phyloP scores from a whole-genome alignment of 2,329 filamentous ascomycete species.

The Cladosporium oxysporum region DNA sequence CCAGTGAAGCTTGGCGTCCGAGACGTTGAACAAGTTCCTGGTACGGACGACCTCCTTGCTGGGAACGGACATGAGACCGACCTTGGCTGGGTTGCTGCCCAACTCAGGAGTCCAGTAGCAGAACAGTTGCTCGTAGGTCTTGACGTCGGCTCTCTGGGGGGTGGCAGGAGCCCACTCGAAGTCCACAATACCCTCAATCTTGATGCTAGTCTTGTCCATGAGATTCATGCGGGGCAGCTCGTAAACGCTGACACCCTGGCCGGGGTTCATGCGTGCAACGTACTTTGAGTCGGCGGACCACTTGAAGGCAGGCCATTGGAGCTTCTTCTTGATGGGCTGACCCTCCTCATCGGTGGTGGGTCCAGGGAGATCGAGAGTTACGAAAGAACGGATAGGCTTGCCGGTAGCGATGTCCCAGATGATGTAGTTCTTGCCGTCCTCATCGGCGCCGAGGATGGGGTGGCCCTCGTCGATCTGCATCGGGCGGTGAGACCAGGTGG shows the following conservation, averaged over 20 bases:
- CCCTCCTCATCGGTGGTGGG: conserved; percentile 62
- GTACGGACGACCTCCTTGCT: conserved; percentile 93
- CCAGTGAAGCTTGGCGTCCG: conserved; percentile 98
- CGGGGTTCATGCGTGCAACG: conserved; percentile 86
- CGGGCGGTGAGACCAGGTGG: conserved; percentile 93
- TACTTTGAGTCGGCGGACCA: conserved; percentile 98
- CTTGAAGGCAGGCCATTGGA: conserved; percentile 98
- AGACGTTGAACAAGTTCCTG: conserved; percentile 96
- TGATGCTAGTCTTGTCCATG: conserved; percentile 87
- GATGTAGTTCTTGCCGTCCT: conserved; percentile 99
- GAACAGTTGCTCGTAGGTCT: conserved; percentile 91
- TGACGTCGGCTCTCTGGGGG: conserved; percentile 78
- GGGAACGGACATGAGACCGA: conserved; percentile 92
- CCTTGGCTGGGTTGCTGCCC: conserved; percentile 95
- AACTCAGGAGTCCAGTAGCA: conserved; percentile 99
- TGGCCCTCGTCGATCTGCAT: conserved; percentile 91
- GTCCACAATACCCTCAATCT: conserved; percentile 94
- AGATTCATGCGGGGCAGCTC: conserved; percentile 87
- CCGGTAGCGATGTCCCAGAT: conserved; percentile 95
- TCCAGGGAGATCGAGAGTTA: conserved; percentile 78
- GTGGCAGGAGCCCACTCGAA: conserved; percentile 96
- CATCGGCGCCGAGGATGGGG: conserved; percentile 72
- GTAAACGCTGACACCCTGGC: conserved; percentile 87
- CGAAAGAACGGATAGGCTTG: conserved; percentile 89
- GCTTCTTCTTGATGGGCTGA: conserved; percentile 78